Conservation (phyloP, 2,329 filamentous ascomycete species). For the Pseudogymnoascus sp. region DNA sequence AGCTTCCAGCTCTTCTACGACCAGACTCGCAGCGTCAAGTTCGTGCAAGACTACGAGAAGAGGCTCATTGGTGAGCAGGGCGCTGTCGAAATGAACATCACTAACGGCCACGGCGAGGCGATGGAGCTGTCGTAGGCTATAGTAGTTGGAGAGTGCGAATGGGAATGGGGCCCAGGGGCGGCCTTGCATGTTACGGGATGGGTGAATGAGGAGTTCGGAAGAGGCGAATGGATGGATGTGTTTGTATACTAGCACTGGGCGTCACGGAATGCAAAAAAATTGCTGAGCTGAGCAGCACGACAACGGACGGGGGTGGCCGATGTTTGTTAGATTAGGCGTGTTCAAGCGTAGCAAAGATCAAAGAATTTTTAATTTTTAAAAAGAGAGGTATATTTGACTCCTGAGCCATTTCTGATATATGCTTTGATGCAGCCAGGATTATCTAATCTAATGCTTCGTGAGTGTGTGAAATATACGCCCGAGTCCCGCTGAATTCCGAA, state of each 20-base stretch:
- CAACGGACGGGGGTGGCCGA: slow-evolving; percentile 1
- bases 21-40: slow-evolving; percentile 77
- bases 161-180: neutral
- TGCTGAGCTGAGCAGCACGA: neutral
- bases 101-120: slow-evolving; percentile 54
- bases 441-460: neutral
- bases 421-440: neutral
- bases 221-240: slow-evolving; percentile 9
- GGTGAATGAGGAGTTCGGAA: slow-evolving; percentile 7
- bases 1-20: slow-evolving; percentile 95
- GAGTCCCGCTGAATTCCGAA: neutral
- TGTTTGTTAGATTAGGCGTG: slow-evolving; percentile 9
- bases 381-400: neutral
- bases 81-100: slow-evolving; percentile 60
- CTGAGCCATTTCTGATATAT: neutral
- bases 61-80: slow-evolving; percentile 86
- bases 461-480: neutral
- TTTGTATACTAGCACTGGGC: slow-evolving; percentile 10
- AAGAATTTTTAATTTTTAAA: neutral
- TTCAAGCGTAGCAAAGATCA: slow-evolving; percentile 7
- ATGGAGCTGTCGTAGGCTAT: slow-evolving; percentile 47
- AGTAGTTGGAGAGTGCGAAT: neutral
- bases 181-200: neutral
- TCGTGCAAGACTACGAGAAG: slow-evolving; percentile 85
- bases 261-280: slow-evolving; percentile 6